Percentiles rank a stretch among this genome's conserved stretches.
Conservation (phyloP, 495 filamentous ascomycete genomes). For the Aspergillus sclerotioniger region DNA sequence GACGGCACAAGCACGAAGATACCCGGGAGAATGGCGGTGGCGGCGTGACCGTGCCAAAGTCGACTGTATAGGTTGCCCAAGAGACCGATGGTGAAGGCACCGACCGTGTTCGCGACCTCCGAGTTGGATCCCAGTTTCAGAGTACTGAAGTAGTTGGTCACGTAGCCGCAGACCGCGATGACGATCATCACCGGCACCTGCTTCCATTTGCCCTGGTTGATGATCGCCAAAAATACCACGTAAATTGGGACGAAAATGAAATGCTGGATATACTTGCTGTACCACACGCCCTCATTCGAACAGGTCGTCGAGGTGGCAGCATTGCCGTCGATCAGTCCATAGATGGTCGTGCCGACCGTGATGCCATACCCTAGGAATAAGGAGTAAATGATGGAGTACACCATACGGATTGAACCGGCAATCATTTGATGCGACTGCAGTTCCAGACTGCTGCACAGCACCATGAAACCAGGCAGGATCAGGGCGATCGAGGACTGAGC, state of each 20-base stretch:
- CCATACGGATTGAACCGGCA: conserved; percentile 89
- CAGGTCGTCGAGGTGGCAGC: conserved; percentile 73
- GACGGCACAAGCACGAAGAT: conserved; percentile 95
- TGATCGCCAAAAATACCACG: conserved; percentile 73
- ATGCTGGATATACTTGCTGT: conserved; percentile 43
- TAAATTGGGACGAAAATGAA: conserved; percentile 70
- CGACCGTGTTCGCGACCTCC: conserved; percentile 81
- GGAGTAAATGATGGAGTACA: conserved; percentile 93
- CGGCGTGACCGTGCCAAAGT: conserved; percentile 77
- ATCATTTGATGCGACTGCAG: conserved; percentile 85
- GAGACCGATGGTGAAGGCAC: conserved; percentile 81
- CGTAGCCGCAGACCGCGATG: conserved; percentile 78
- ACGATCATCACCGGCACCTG: conserved; percentile 83
- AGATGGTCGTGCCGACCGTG: conserved; percentile 86
- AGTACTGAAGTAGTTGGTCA: conserved; percentile 79
- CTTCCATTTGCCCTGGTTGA: conserved; percentile 90
- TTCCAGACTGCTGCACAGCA: conserved; percentile 80
- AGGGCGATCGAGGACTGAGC: conserved; percentile 89
- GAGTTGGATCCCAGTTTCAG: conserved; percentile 68
- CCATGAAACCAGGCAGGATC: conserved; percentile 86
- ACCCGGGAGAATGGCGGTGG: conserved; percentile 84
- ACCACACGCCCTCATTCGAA: conserved; percentile 50
- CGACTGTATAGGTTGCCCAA: conserved; percentile 85
- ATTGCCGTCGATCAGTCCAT: conserved; percentile 73
- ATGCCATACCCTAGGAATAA: conserved; percentile 94